Evolutionary conservation across 192 early-diverging fungal species (phyloP).

Genomic region (Rhizoclosmatium globosum): DNA sequence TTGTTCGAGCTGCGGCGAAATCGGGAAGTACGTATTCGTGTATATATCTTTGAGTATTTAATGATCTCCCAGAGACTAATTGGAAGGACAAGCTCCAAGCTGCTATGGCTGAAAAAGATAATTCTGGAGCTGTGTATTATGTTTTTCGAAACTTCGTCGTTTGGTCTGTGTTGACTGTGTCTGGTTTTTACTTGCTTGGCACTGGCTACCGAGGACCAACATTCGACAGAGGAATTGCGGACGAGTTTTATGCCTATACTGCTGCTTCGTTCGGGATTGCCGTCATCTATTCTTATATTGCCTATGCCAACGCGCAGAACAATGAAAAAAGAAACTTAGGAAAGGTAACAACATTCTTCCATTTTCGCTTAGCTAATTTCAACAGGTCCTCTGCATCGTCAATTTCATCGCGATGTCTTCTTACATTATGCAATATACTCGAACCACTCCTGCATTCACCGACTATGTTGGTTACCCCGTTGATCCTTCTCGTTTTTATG

Average conservation of each 20-base stretch:
- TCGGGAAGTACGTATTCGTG: constrained; percentile 2
- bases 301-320: constrained; percentile 19
- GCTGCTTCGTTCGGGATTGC: constrained; percentile 32
- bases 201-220: constrained; percentile 1
- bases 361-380: neutral
- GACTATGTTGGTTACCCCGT: constrained; percentile 25
- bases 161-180: neutral
- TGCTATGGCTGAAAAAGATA: constrained; percentile 26
- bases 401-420: constrained; percentile 29
- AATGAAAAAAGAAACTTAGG: constrained; percentile 35
- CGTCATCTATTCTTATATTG: constrained; percentile 39
- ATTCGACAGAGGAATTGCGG: constrained; percentile 32
- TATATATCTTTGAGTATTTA: neutral
- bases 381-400: constrained; percentile 28
- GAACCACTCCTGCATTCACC: constrained; percentile 12
- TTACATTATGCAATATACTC: constrained; percentile 17
- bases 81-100: constrained; percentile 33
- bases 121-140: constrained; percentile 28
- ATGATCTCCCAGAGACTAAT: constrained; percentile 14
- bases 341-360: constrained; percentile 14
- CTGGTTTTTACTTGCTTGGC: neutral
- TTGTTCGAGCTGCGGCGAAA: neutral
- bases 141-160: constrained; percentile 24
- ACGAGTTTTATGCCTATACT: constrained; percentile 36
- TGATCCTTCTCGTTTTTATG: constrained; percentile 26